These are phyloP conservation scores for Fonsecaea monophora DNA, from an alignment of 2,329 filamentous ascomycete genomes.

Conservation along the genomic window DNA sequence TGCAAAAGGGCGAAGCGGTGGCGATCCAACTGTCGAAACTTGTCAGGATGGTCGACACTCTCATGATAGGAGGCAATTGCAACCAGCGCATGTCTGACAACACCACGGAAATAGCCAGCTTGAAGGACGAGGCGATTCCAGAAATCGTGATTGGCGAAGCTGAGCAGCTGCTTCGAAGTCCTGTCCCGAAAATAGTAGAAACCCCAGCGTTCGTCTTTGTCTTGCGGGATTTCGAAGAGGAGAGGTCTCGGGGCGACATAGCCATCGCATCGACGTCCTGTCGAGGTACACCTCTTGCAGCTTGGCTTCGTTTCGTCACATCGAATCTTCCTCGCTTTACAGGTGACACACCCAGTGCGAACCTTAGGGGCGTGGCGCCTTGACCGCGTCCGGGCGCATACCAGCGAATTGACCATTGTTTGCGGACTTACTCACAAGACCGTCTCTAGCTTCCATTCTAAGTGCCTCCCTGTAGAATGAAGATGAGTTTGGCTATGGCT, in stretches of 20 bases:
- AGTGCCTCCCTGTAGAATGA: background rate
- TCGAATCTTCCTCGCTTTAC: conserved; percentile 18
- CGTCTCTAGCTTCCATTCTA: background rate
- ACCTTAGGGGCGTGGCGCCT: conserved; percentile 23
- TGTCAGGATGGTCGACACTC: conserved; percentile 15
- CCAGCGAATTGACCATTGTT: background rate
- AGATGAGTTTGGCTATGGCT: background rate
- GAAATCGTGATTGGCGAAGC: conserved; percentile 15
- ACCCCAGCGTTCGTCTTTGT: conserved; percentile 18
- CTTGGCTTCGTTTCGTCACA: conserved; percentile 26
- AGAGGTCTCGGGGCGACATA: conserved; percentile 15
- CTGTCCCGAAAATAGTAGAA: conserved; percentile 20
- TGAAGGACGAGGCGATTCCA: conserved; percentile 22
- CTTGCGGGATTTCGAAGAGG: conserved; percentile 13
- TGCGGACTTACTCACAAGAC: background rate
- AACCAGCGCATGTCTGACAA: conserved; percentile 21
- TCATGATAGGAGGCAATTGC: conserved; percentile 22
- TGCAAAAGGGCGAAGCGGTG: conserved; percentile 17
- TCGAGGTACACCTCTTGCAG: conserved; percentile 20
- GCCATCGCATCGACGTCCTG: conserved; percentile 19
- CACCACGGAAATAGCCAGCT: conserved; percentile 14
- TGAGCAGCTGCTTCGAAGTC: conserved; percentile 11
- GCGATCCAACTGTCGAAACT: conserved; percentile 5
- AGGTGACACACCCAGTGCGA: conserved; percentile 23
- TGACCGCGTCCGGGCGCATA: background rate